Evolutionary conservation across 83 land plant genomes (phyloP), one percentile per base, ranked within the genome.

Genomic region (Isoetes engelmannii): DNA sequence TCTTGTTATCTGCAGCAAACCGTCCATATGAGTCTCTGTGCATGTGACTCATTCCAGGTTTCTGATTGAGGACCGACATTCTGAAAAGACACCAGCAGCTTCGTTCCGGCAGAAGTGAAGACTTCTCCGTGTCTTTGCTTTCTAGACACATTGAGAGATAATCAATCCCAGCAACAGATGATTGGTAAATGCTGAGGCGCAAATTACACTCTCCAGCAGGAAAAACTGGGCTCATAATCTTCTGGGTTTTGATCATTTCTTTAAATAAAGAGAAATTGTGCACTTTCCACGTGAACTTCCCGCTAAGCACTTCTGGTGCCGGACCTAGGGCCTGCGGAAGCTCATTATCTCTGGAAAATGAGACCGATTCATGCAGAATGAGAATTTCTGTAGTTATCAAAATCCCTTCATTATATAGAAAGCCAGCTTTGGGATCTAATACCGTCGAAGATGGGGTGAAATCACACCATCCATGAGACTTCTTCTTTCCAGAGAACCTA

Each of bases 391-490:
- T 89, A 9, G 89, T 78, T 48, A 92, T 76, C 5, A 89, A 61
- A 6, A 89, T 68, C 6, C 83, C 61, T 42, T 86, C 97, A 49
- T 66, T 79, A 12, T 65, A 43, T 9, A 92, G 68, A 51, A 83
- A 89, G 10, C 94, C 97, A 28, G 80, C 65, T 64, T 89, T 86
- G 7, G 81, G 63, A 58, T 92, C 97, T 21, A 86, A 75, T n/a
- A 92, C 64, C 6, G 90, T 55, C 6, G 83, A 59, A 6, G 84
- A 77, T 5, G 89, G 89, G 5, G 87, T 72, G 69, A 92, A 92
- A 74, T 92, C 98, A 59, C 98, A 89, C 98, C 98, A 92, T 5
- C 98, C 98, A 71, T 89, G 96, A 4, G 98, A 89, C 69, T 92
- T 92, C 89, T 92, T 92, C 85, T 87, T 92, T 46, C 70, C 73